Percentiles rank a stretch among this genome's conserved stretches.
Evolutionary conservation across 352 stramenopile genomes (phyloP).

Genomic region (Phytophthora cajani): DNA sequence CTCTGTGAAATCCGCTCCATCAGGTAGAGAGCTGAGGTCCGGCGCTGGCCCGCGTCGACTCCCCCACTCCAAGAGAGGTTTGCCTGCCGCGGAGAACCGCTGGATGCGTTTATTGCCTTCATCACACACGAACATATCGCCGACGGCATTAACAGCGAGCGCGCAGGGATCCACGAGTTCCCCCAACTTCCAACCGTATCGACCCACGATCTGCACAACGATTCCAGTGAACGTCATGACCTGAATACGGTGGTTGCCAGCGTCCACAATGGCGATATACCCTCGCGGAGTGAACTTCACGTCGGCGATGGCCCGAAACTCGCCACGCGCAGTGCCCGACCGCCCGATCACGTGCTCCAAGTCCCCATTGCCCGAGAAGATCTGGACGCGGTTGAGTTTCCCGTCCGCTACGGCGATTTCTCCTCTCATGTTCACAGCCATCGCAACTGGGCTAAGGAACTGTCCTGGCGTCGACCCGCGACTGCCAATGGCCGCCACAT

Average conservation of each 20-base stretch:
- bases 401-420: slow-evolving; percentile 65
- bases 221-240: slow-evolving; percentile 55
- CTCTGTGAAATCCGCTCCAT: slow-evolving; percentile 4
- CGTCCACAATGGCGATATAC: slow-evolving; percentile 60
- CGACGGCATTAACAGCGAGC: slow-evolving; percentile 45
- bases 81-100: slow-evolving; percentile 52
- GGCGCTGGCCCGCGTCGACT: slow-evolving; percentile 28
- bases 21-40: neutral
- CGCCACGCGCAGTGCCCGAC: slow-evolving; percentile 41
- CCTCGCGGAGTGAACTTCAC: slow-evolving; percentile 60
- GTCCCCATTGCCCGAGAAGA: slow-evolving; percentile 61
- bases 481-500: slow-evolving; percentile 35
- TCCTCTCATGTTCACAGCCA: slow-evolving; percentile 57
- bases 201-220: slow-evolving; percentile 47
- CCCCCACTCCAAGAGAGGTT: slow-evolving; percentile 52
- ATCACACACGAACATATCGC: slow-evolving; percentile 69
- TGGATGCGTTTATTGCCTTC: slow-evolving; percentile 69
- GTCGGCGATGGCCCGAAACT: slow-evolving; percentile 58
- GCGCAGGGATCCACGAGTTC: slow-evolving; percentile 49
- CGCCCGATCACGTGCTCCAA: slow-evolving; percentile 59
- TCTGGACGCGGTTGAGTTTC: slow-evolving; percentile 62
- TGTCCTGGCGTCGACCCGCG: slow-evolving; percentile 48
- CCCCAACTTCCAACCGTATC: slow-evolving; percentile 34
- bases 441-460: slow-evolving; percentile 55
- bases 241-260: slow-evolving; percentile 65